Evolutionary conservation across 495 filamentous ascomycete genomes (phyloP), one percentile per base, ranked within the genome.

Genomic region (Immersiella caudata): DNA sequence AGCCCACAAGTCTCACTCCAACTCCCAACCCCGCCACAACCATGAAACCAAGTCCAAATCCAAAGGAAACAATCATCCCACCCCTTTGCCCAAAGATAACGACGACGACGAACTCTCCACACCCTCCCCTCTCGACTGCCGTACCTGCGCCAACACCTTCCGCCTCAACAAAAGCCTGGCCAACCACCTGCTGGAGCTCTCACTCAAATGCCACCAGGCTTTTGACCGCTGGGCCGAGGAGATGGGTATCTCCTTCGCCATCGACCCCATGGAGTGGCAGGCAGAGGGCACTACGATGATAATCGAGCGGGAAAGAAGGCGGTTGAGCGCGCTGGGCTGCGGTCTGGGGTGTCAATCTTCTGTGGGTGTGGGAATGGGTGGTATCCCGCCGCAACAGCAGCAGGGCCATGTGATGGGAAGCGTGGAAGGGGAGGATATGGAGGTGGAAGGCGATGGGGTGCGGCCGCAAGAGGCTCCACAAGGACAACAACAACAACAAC

Each of bases 261-360:
- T 29, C 8, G 77, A 79, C 40, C 71, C 73, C 70, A 79, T 79
- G 77, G 77, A 79, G 69, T 79, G 77, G 77, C 77, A 79, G 71
- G 73, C 71, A 2, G 77, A 79, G 69, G 66, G 68, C 24, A 72
- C 74, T 5, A 64, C 66, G 7, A 69, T 57, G 33, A 36, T 69
- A 4, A 27, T 69, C 14, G 67, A 63, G 49, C 50, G 59, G 14
- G 40, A 62, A 36, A 26, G 24, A 7, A 3, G 58, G 16, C 36
- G 65, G 21, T 46, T 50, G 20, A 62, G 64, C 40, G 56, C 29
- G 55, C 27, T 67, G 40, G 35, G 46, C 7, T 22, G 7, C 24
- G 36, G 40, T 8, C 14, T 27, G 24, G 46, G 27, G 25, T 21
- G 16, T 22, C 18, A 26, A 25, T 5, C 8, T 0, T n/a, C 26